phyloP scores from a whole-genome alignment of 2,329 filamentous ascomycete species.

The Apiospora koreana region DNA sequence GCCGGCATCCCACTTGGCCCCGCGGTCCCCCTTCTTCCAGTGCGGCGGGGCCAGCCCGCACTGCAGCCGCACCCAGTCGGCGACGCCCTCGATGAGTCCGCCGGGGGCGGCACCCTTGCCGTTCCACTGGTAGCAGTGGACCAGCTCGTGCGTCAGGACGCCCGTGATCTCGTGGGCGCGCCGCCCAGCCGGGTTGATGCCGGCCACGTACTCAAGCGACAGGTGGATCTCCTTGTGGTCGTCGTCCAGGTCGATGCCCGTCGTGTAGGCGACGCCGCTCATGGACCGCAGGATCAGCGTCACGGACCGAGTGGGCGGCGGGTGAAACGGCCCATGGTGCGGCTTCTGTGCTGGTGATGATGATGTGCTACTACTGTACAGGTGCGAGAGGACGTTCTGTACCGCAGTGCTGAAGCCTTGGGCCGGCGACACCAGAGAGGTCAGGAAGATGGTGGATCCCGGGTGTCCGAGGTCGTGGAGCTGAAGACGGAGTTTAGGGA shows the following conservation, averaged over 20 bases:
- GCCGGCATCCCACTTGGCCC: conserved; percentile 77
- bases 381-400: conserved; percentile 65
- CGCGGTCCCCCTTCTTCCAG: conserved; percentile 59
- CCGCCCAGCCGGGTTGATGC: conserved; percentile 43
- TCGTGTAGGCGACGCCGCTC: conserved; percentile 87
- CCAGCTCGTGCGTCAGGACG: conserved; percentile 87
- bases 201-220: conserved; percentile 71
- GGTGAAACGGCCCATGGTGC: conserved; percentile 25
- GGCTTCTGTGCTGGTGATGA: conserved; percentile 22
- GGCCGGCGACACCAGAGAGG: conserved; percentile 58
- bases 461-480: conserved; percentile 59
- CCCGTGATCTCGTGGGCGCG: conserved; percentile 69
- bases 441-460: conserved; percentile 68
- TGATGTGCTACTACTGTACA: conserved; percentile 58
- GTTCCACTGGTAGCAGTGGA: conserved; percentile 91
- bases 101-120: conserved; percentile 62
- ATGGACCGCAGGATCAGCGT: conserved; percentile 80
- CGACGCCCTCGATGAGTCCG: conserved; percentile 86
- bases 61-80: conserved; percentile 86
- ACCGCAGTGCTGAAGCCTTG: conserved; percentile 64
- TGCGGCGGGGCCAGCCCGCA: conserved; percentile 76
- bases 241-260: conserved; percentile 72
- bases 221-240: conserved; percentile 96
- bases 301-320: conserved; percentile 75
- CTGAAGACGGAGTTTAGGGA: conserved; percentile 61